Conservation (phyloP, 768 basidiomycete species). For the Tulasnella sp. region DNA sequence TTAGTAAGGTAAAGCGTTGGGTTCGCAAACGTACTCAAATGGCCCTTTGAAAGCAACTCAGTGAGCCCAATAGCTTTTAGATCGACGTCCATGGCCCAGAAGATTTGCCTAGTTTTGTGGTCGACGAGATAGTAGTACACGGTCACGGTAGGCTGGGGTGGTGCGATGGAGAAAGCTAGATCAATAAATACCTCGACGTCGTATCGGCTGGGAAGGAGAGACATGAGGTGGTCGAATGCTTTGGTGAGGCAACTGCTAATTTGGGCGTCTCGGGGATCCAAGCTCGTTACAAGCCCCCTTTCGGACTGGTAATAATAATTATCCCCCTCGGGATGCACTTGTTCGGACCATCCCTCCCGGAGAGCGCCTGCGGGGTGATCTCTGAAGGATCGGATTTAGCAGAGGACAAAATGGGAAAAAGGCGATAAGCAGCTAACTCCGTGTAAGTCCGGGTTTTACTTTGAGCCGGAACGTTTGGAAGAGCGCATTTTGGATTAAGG, state of each 20-base stretch:
- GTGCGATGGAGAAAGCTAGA: neutral
- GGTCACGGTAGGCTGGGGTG: neutral
- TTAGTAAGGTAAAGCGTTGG: neutral
- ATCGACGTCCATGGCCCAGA: constrained; percentile 2
- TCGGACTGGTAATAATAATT: neutral
- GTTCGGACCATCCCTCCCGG: neutral
- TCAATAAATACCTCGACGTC: neutral
- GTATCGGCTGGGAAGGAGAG: neutral
- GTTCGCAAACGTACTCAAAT: neutral
- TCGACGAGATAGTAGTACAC: constrained; percentile 2
- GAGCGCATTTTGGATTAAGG: neutral
- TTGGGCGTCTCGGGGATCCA: neutral
- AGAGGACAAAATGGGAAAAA: neutral
- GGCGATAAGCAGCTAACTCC: neutral
- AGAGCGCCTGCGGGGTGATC: neutral
- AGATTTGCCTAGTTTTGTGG: neutral
- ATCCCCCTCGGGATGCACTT: constrained; percentile 1
- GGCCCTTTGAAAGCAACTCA: neutral
- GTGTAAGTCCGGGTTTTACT: neutral
- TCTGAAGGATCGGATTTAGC: neutral
- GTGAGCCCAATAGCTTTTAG: neutral
- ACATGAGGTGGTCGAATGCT: neutral
- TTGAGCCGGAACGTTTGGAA: neutral
- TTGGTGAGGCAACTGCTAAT: neutral
- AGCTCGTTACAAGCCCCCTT: neutral